Base-by-base conservation (phyloP, 2,329 filamentous ascomycete species). In the Monosporascus sp. region DNA sequence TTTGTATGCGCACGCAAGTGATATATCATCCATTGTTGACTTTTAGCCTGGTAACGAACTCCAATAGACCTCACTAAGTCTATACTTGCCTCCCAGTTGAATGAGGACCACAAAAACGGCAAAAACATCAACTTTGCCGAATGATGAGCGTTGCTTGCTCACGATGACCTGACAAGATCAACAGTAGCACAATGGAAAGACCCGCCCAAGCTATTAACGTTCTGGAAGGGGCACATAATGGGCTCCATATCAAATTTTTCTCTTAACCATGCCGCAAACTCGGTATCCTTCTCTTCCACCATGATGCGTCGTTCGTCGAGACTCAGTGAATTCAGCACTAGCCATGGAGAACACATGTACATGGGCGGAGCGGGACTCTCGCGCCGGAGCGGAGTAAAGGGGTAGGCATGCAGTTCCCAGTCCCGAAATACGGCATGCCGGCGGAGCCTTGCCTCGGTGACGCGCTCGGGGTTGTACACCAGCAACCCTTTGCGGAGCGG, bases 121-220 rank as follows among this genome's bases (percentile, higher is more conserved):
- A n/a, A n/a, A n/a, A n/a, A n/a, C n/a, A n/a, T n/a, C n/a, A n/a
- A n/a, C n/a, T n/a, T n/a, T n/a, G n/a, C n/a, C n/a, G n/a, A n/a
- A n/a, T n/a, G n/a, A n/a, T n/a, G n/a, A n/a, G n/a, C n/a, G n/a
- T n/a, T n/a, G n/a, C n/a, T n/a, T n/a, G n/a, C n/a, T n/a, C n/a
- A n/a, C n/a, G n/a, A n/a, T n/a, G n/a, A 24, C 5, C 22, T 24
- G 3, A 44, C 37, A 3, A 52, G n/a, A 18, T 52, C 51, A 2
- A 52, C 45, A 2, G 64, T 68, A 8, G 65, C 65, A 51, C 65
- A 68, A 51, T 67, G 66, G 45, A 68, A 68, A 15, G 66, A 68
- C 0, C 66, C 66, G 1, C 68, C 67, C 40, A 70, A 60, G 50
- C 64, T 65, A 38, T 68, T 65, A 1, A 70, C 66, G 56, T 70